Conservation (phyloP, 1,284 basidiomycete genomes). For the Porodaedalea pini region DNA sequence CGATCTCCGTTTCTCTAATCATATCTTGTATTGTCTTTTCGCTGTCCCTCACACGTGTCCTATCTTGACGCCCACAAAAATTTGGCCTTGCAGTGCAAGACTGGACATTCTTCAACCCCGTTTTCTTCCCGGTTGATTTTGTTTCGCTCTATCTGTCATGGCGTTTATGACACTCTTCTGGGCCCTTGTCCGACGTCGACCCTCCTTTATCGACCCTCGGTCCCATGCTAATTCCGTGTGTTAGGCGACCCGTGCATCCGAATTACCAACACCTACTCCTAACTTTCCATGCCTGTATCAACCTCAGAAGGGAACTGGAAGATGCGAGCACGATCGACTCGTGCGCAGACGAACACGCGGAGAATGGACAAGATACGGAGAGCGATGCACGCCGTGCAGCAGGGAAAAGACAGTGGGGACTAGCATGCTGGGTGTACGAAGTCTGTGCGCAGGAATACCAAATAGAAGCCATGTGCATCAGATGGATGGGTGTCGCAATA, state of each 20-base stretch:
- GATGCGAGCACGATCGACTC: constrained; percentile 20
- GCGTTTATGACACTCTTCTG: constrained; percentile 58
- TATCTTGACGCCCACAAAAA: background rate
- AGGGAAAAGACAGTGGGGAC: constrained; percentile 13
- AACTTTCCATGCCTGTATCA: background rate
- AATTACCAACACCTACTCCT: background rate
- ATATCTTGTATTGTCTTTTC: constrained; percentile 51
- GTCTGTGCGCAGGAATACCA: too few relatives aligned
- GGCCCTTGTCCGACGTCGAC: constrained; percentile 35
- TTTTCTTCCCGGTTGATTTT: constrained; percentile 60
- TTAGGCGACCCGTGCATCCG: background rate
- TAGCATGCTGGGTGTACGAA: too few relatives aligned
- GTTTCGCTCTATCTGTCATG: constrained; percentile 72
- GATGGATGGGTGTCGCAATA: too few relatives aligned
- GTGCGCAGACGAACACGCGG: constrained; percentile 18
- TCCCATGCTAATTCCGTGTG: background rate
- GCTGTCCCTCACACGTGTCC: background rate
- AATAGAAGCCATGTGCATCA: too few relatives aligned
- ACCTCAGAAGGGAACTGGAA: background rate
- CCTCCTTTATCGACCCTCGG: background rate
- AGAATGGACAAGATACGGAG: constrained; percentile 16
- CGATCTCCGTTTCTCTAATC: constrained; percentile 49
- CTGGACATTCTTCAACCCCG: constrained; percentile 71
- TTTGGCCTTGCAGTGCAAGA: constrained; percentile 59
- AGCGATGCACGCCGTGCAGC: constrained; percentile 16